These are phyloP conservation scores for Cryptococcus sp. DNA, from an alignment of 1,284 basidiomycete genomes.

Conservation along the genomic window DNA sequence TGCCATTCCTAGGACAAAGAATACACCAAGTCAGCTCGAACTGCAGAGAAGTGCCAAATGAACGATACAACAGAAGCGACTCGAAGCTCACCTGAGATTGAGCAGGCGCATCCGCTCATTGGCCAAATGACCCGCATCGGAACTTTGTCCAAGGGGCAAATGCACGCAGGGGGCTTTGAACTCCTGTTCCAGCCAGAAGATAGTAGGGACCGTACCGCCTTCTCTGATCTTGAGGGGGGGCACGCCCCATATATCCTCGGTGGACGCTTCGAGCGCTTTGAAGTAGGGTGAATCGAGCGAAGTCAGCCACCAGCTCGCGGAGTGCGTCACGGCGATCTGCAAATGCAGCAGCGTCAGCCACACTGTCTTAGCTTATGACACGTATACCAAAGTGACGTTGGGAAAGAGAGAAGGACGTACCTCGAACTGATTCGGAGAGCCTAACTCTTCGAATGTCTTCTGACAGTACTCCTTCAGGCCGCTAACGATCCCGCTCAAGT, in stretches of 20 bases:
- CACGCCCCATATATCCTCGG: conserved; percentile 80
- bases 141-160: conserved; percentile 49
- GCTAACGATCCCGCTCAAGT: conserved; percentile 68
- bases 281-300: conserved; percentile 80
- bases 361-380: too few species aligned
- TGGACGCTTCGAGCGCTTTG: conserved; percentile 74
- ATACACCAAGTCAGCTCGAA: not conserved
- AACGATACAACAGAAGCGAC: conserved; percentile 1
- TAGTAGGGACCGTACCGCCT: conserved; percentile 84
- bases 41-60: not conserved
- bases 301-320: conserved; percentile 95
- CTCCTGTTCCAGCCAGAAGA: conserved; percentile 89
- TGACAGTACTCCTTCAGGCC: conserved; percentile 66
- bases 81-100: conserved; percentile 47
- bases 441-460: conserved; percentile 63
- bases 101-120: conserved; percentile 55
- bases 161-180: conserved; percentile 61
- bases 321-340: conserved; percentile 76
- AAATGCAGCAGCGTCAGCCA: not conserved
- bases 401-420: conserved; percentile 52
- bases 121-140: conserved; percentile 52
- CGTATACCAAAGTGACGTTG: not conserved
- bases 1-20: conserved; percentile 38
- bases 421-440: conserved; percentile 71
- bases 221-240: conserved; percentile 87